Percentiles rank a stretch among this genome's conserved stretches.
These are phyloP conservation scores for Cordyceps fumosorosea DNA, from an alignment of 2,329 filamentous ascomycete species.

Conservation along the genomic window DNA sequence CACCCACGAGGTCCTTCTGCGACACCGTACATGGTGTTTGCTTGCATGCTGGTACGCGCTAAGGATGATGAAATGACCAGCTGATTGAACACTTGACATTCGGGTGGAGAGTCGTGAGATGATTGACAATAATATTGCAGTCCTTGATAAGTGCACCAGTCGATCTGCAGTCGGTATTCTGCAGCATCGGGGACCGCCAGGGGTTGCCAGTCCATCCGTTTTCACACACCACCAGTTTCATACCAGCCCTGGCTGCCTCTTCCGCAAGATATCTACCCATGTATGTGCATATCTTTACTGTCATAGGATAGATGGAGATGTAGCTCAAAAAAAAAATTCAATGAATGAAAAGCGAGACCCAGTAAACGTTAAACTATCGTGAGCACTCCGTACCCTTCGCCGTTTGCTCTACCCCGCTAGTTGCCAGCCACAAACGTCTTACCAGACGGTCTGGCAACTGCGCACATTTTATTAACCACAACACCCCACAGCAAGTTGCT, in stretches of 20 bases:
- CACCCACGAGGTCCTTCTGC: constrained; percentile 7
- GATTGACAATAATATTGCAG: background rate
- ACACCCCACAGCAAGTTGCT: too few relatives aligned
- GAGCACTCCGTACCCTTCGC: too few relatives aligned
- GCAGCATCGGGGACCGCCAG: background rate
- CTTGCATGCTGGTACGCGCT: background rate
- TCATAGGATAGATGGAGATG: background rate
- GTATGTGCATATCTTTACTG: background rate
- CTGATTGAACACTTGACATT: background rate
- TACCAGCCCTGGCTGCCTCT: background rate
- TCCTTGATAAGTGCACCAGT: background rate
- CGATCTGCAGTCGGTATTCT: background rate
- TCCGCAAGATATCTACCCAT: background rate
- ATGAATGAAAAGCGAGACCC: too few relatives aligned
- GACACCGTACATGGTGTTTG: background rate
- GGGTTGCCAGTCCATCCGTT: background rate
- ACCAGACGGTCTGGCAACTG: too few relatives aligned
- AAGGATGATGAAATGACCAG: background rate
- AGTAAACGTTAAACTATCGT: too few relatives aligned
- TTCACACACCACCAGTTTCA: background rate
- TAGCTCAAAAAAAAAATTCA: too few relatives aligned
- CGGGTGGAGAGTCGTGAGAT: background rate
- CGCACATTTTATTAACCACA: too few relatives aligned
- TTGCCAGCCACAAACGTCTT: too few relatives aligned
- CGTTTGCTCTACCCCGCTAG: too few relatives aligned